Percentiles rank a stretch among this genome's conserved stretches.
These are phyloP conservation scores for Hypoxylon fuscum DNA, from an alignment of 495 filamentous ascomycete species.

Conservation along the genomic window DNA sequence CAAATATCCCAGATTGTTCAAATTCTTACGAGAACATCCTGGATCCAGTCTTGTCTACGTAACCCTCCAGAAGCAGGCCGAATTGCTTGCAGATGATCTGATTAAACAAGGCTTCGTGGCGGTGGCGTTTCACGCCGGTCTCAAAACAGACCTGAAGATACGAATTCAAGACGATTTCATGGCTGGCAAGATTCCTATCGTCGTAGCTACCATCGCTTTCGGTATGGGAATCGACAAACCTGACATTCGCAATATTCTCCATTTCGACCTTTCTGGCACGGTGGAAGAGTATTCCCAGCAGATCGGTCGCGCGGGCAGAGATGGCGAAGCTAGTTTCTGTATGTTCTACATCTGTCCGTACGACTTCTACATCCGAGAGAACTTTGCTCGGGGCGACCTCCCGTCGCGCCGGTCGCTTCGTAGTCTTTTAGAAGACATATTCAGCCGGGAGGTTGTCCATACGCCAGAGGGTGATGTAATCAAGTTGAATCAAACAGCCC, in stretches of 20 bases:
- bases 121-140: constrained; percentile 62
- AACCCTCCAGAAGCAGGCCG: constrained; percentile 61
- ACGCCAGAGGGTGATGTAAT: constrained; percentile 53
- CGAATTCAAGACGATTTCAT: constrained; percentile 64
- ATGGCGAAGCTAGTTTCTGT: constrained; percentile 61
- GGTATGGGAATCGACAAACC: constrained; percentile 70
- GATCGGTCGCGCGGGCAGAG: constrained; percentile 66
- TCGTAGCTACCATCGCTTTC: constrained; percentile 69
- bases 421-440: constrained; percentile 57
- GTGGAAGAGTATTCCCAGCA: constrained; percentile 69
- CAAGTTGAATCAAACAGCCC: constrained; percentile 50
- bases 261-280: constrained; percentile 63
- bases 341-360: constrained; percentile 62
- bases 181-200: constrained; percentile 54
- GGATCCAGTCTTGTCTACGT: constrained; percentile 68
- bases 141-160: constrained; percentile 52
- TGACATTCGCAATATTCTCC: constrained; percentile 66
- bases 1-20: constrained; percentile 53
- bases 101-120: constrained; percentile 49
- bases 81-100: constrained; percentile 52
- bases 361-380: constrained; percentile 62
- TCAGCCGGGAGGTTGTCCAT: constrained; percentile 36
- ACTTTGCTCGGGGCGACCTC: constrained; percentile 64
- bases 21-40: constrained; percentile 57
- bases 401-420: constrained; percentile 58